Evolutionary conservation across 1,139 yeast species (phyloP).

Genomic region (Suhomyces wounanorum): DNA sequence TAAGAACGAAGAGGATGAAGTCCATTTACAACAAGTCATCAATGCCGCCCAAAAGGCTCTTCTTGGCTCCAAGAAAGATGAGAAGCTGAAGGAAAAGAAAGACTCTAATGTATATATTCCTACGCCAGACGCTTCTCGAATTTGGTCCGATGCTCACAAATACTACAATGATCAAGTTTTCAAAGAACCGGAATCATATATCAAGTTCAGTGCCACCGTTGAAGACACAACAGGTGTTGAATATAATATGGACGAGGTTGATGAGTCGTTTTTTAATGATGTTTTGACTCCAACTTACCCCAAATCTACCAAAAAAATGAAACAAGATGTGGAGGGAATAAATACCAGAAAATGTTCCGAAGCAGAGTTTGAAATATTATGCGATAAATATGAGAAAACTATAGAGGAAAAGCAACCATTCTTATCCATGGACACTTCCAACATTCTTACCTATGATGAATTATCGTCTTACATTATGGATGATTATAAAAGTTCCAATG

Average conservation of each 20-base stretch:
- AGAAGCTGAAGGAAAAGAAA: constrained; percentile 36
- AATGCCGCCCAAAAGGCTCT: constrained; percentile 72
- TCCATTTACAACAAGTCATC: constrained; percentile 89
- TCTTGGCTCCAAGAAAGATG: constrained; percentile 32
- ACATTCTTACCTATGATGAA: constrained; percentile 71
- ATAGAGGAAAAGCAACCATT: constrained; percentile 87
- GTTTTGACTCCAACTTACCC: constrained; percentile 40
- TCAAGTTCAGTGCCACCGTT: constrained; percentile 89
- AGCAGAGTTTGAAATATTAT: constrained; percentile 80
- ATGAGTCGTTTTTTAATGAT: constrained; percentile 62
- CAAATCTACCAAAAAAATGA: constrained; percentile 20
- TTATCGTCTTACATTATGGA: constrained; percentile 51
- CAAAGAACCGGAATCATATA: constrained; percentile 74
- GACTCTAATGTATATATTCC: constrained; percentile 72
- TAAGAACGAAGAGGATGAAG: constrained; percentile 96
- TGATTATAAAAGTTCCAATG: constrained; percentile 34
- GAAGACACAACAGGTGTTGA: constrained; percentile 89
- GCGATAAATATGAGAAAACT: constrained; percentile 72
- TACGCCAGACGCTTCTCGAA: constrained; percentile 90
- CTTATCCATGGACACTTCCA: constrained; percentile 78
- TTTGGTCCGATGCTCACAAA: constrained; percentile 75
- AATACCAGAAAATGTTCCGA: constrained; percentile 53
- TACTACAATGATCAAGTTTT: constrained; percentile 68
- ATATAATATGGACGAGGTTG: constrained; percentile 89
- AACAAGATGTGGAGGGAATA: constrained; percentile 19